These are phyloP conservation scores for Artemisia annua DNA, from an alignment of 129 eudicot species.

Conservation along the genomic window DNA sequence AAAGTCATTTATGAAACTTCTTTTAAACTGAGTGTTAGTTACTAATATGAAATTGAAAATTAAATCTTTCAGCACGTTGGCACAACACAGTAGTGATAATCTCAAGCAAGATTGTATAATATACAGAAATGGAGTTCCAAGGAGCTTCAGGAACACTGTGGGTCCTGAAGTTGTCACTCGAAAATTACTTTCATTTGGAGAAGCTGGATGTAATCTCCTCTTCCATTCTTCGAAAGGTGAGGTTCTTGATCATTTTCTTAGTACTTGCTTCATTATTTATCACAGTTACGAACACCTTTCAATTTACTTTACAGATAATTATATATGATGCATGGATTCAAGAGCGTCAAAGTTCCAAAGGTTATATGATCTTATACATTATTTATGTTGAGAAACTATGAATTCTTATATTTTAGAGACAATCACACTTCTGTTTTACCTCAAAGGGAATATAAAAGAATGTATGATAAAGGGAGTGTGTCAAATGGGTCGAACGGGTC, in stretches of 20 bases:
- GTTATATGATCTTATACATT: constrained; percentile 23
- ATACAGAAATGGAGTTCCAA: constrained; percentile 30
- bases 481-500: neutral
- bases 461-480: too few relatives aligned
- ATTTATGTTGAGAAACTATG: neutral
- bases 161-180: constrained; percentile 29
- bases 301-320: constrained; percentile 30
- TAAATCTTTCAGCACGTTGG: too few relatives aligned
- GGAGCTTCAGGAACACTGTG: constrained; percentile 24
- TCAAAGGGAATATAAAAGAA: too few relatives aligned
- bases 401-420: too few relatives aligned
- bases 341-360: constrained; percentile 29
- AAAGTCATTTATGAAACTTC: too few relatives aligned
- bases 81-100: too few relatives aligned
- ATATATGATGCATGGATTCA: constrained; percentile 47
- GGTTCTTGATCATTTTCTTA: constrained; percentile 2
- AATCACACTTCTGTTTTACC: too few relatives aligned
- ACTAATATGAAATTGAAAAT: too few relatives aligned
- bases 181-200: constrained; percentile 37
- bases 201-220: constrained; percentile 29
- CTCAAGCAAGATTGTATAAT: constrained; percentile 2
- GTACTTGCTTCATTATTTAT: neutral
- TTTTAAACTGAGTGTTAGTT: too few relatives aligned
- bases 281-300: neutral
- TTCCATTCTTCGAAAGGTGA: constrained; percentile 28